Base-by-base conservation (phyloP, 2,329 filamentous ascomycete genomes). In the Pyricularia sp. region DNA sequence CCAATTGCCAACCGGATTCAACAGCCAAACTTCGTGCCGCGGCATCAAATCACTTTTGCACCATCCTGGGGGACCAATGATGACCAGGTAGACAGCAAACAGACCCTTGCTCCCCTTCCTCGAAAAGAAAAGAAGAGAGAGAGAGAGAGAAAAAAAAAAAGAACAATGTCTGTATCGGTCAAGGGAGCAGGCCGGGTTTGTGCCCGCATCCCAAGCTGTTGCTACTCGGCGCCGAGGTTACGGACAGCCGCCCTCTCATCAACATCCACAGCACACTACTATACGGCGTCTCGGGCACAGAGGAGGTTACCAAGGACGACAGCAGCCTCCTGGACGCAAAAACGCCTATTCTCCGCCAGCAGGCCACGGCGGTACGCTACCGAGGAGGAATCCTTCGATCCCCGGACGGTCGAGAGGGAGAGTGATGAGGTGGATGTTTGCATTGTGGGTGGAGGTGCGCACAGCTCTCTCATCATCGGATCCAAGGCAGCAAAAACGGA, bases 381-480 rank as follows among this genome's bases (percentile, higher is more conserved):
- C 62, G 73, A 68, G 30, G 79, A 84, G 65, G 84, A 85, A 44
- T 72, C 78, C 65, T 90, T 91, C 70, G 87, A 92, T 72, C 88
- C 88, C 9, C 76, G 78, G 28, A 77, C 76, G 65, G 81, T 93
- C 66, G 93, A 97, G 69, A 88, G 94, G 69, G 94, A 97, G 75
- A 89, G 86, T 64, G 94, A 99, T 72, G 80, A 94, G 77, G 94
- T 99, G 33, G 94, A 99, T 76, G 93, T 99, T 33, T 96, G 92
- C 77, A 97, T 99, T 72, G 86, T 99, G 64, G 94, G 94, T 72
- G 94, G 91, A 75, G 93, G 84, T 86, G 79, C 71, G 76, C 70
- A 60, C 10, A 59, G 30, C 31, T 64, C 22, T 40, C 65, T 10
- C 24, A 10, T 19, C 24, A n/a, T 16, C 16, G 28, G 31, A 16